Conservation (phyloP, 2,329 filamentous ascomycete genomes). For the Penicillium sp. region DNA sequence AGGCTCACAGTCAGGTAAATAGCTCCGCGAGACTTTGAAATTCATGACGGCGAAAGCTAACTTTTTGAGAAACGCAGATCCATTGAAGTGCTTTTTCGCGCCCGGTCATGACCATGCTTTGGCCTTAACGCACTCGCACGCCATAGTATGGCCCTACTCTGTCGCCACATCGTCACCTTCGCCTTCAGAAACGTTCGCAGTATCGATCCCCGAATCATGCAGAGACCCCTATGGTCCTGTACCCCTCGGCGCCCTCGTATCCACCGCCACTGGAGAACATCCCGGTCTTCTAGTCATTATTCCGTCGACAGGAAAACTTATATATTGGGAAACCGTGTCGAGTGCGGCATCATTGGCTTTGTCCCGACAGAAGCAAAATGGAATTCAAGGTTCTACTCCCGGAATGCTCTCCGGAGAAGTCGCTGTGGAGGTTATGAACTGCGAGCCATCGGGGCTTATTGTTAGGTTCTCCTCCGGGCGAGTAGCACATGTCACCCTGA, state of each 20-base stretch:
- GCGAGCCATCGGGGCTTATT: constrained; percentile 85
- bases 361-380: constrained; percentile 78
- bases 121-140: constrained; percentile 77
- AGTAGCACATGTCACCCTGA: constrained; percentile 81
- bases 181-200: constrained; percentile 69
- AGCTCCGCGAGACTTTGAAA: constrained; percentile 6
- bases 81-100: constrained; percentile 68
- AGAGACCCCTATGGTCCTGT: constrained; percentile 70
- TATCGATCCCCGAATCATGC: constrained; percentile 75
- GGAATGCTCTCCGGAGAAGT: constrained; percentile 79
- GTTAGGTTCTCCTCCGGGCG: constrained; percentile 83
- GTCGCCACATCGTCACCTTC: constrained; percentile 37
- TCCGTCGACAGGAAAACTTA: constrained; percentile 79
- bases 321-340: constrained; percentile 95
- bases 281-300: constrained; percentile 86
- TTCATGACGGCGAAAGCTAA: constrained; percentile 15
- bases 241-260: constrained; percentile 81
- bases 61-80: constrained; percentile 49
- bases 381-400: constrained; percentile 74
- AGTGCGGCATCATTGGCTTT: constrained; percentile 83
- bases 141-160: constrained; percentile 89
- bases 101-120: constrained; percentile 74
- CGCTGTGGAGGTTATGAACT: constrained; percentile 76
- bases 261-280: constrained; percentile 76
- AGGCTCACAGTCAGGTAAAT: constrained; percentile 64